Evolutionary conservation across 2,329 filamentous ascomycete genomes (phyloP), one percentile per base, ranked within the genome.

Genomic region (Fusarium sp.): DNA sequence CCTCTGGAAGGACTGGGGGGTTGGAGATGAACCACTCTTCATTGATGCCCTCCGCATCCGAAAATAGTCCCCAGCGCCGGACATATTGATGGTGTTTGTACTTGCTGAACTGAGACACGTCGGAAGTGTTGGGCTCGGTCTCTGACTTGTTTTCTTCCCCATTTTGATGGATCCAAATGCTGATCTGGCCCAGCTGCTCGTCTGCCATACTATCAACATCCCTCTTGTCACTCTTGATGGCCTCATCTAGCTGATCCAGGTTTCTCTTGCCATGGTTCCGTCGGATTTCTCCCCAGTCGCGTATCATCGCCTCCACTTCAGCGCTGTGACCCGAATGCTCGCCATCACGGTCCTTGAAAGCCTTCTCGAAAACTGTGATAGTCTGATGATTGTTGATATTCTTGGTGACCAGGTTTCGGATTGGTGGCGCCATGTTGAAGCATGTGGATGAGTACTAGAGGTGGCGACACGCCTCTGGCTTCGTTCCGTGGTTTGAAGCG

Each of bases 71-170:
- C 68, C 68, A 71, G 37, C 68, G 38, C 8, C 3, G 63, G 1
- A 71, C 30, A 12, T 50, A 71, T 30, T 71, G 69, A 38, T 71
- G 69, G 14, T 71, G 69, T 7, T 64, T 71, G 15, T 71, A 71
- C 37, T 57, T 37, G 11, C 60, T 27, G 15, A 71, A 71, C 30
- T 33, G 40, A 6, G 25, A 6, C 6, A n/a, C n/a, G 14, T 71
- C 69, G 3, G 65, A 27, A 0, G 40, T 15, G 1, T 20, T 59
- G 0, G 12, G 0, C 0, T 60, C 27, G 5, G 35, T n/a, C 20
- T 50, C 58, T 1, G 45, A 7, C 1, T 45, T 47, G 12, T 61
- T 38, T 7, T 20, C 52, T 7, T 32, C 17, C 1, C 50, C 25
- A 3, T 63, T 52, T 12, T 38, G 14, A 0, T 47, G 14, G 15